A percentile compares a stretch with the other conserved stretches of the same genome.
These are phyloP conservation scores for Fraxinus albicans DNA, from an alignment of 305 asterid species.

Conservation along the genomic window DNA sequence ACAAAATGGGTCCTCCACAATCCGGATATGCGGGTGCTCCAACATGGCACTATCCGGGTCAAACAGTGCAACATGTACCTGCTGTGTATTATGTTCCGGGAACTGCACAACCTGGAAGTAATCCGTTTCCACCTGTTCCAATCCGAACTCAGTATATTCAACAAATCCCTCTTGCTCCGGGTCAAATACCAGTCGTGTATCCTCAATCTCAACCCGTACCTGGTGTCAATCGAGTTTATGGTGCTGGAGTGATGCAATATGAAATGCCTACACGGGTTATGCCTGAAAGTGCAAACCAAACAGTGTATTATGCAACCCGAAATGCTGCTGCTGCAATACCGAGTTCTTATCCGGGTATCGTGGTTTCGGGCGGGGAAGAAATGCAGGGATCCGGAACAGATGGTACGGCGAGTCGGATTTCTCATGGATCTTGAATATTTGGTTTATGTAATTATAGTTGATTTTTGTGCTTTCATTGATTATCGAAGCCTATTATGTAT, in stretches of 20 bases:
- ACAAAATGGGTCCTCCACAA: slow-evolving; percentile 35
- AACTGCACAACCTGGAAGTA: slow-evolving; percentile 47
- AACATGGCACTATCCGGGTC: slow-evolving; percentile 65
- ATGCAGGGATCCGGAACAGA: slow-evolving; percentile 52
- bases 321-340: slow-evolving; percentile 49
- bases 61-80: slow-evolving; percentile 51
- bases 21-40: slow-evolving; percentile 50
- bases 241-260: slow-evolving; percentile 50
- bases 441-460: background rate
- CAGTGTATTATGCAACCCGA: slow-evolving; percentile 57
- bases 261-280: slow-evolving; percentile 46
- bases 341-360: slow-evolving; percentile 58
- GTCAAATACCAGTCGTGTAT: slow-evolving; percentile 70
- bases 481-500: background rate
- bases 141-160: slow-evolving; percentile 53
- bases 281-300: slow-evolving; percentile 45
- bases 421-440: slow-evolving; percentile 41
- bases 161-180: slow-evolving; percentile 36
- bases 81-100: slow-evolving; percentile 58
- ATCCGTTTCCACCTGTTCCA: slow-evolving; percentile 41
- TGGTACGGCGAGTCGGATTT: slow-evolving; percentile 45
- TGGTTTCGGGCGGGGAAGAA: slow-evolving; percentile 60
- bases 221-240: slow-evolving; percentile 51
- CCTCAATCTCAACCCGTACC: slow-evolving; percentile 34
- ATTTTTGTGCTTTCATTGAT: background rate